phyloP scores from a whole-genome alignment of 805 yeast genomes.

The Candida morakotiae region DNA sequence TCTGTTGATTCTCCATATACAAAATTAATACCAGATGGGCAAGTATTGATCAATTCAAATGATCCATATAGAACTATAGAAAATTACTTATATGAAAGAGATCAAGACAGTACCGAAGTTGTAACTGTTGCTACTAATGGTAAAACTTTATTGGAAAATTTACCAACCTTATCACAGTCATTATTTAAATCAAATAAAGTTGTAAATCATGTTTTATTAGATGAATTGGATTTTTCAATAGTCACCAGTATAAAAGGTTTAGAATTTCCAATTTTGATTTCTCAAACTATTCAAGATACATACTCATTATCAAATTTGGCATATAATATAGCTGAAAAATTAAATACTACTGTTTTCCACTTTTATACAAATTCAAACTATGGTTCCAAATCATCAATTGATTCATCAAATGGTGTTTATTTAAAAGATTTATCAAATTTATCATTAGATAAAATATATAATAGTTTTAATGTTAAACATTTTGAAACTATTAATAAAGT shows the following conservation, averaged over 20 bases:
- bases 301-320: constrained; percentile 48
- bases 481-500: constrained; percentile 29
- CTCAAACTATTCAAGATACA: constrained; percentile 56
- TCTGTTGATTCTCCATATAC: constrained; percentile 33
- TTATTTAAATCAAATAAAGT: constrained; percentile 37
- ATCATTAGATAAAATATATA: constrained; percentile 20
- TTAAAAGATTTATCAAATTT: constrained; percentile 13
- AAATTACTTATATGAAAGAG: constrained; percentile 6
- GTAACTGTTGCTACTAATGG: constrained; percentile 54
- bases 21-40: constrained; percentile 16
- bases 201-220: constrained; percentile 59
- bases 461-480: constrained; percentile 21
- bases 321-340: constrained; percentile 48
- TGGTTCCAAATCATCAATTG: constrained; percentile 10
- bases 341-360: constrained; percentile 63
- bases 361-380: constrained; percentile 43
- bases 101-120: constrained; percentile 15
- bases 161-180: constrained; percentile 52
- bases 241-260: constrained; percentile 73
- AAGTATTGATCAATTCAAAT: constrained; percentile 37
- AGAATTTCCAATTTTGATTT: constrained; percentile 59
- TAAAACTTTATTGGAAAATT: constrained; percentile 47
- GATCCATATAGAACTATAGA: constrained; percentile 46
- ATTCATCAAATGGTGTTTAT: constrained; percentile 12
- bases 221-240: constrained; percentile 60